Percentiles rank a stretch among this genome's conserved stretches.
These are phyloP conservation scores for Pezicula radicicola DNA, from an alignment of 2,329 filamentous ascomycete species.

Conservation along the genomic window DNA sequence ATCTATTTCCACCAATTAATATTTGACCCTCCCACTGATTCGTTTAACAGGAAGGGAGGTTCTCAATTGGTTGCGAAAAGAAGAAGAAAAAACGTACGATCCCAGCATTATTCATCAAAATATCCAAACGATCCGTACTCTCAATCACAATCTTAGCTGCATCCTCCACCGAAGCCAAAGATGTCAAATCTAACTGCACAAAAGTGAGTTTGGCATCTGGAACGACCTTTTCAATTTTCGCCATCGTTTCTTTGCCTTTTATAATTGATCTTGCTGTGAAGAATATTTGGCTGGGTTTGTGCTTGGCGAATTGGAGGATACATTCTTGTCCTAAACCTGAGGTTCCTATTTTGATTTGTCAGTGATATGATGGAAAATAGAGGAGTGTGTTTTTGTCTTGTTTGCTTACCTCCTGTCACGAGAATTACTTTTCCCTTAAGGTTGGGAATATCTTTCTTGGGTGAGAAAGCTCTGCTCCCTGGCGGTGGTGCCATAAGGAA, in stretches of 20 bases:
- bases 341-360: background rate
- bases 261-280: slow-evolving; percentile 32
- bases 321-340: slow-evolving; percentile 41
- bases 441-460: background rate
- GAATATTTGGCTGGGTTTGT: slow-evolving; percentile 32
- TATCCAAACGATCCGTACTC: slow-evolving; percentile 28
- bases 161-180: slow-evolving; percentile 38
- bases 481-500: background rate
- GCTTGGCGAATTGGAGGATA: slow-evolving; percentile 34
- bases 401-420: background rate
- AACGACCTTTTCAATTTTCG: slow-evolving; percentile 28
- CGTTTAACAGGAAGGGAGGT: too few relatives aligned
- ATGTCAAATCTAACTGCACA: slow-evolving; percentile 40
- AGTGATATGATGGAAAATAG: background rate
- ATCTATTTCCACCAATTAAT: too few relatives aligned
- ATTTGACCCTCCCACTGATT: too few relatives aligned
- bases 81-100: slow-evolving; percentile 30
- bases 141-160: slow-evolving; percentile 29
- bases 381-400: background rate
- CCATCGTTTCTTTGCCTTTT: slow-evolving; percentile 31
- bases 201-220: slow-evolving; percentile 23
- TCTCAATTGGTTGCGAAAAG: too few relatives aligned
- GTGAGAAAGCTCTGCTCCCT: slow-evolving; percentile 9
- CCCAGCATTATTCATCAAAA: slow-evolving; percentile 41
- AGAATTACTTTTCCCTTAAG: background rate